Evolutionary conservation across 176 grass and related monocot species (phyloP).

Genomic region (Olyra latifolia): DNA sequence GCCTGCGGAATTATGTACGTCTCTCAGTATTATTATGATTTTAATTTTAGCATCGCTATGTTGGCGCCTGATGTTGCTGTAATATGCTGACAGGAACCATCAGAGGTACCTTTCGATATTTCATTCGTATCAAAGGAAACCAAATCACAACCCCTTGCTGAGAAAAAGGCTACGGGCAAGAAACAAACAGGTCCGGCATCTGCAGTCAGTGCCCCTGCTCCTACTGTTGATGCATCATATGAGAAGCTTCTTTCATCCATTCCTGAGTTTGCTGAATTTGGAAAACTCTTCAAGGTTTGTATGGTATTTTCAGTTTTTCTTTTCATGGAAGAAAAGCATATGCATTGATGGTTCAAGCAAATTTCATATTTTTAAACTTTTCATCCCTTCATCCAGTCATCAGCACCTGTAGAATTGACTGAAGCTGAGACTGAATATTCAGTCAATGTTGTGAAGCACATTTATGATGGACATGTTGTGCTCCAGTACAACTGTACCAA

Average conservation of each 20-base stretch:
- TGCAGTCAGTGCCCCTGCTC: conserved; percentile 62
- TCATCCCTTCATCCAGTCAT: conserved; percentile 66
- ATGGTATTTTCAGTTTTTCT: not conserved
- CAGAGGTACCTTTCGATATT: conserved; percentile 88
- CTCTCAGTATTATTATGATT: conserved; percentile 14
- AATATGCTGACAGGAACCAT: conserved; percentile 64
- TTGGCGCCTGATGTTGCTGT: conserved; percentile 2
- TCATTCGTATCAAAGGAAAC: conserved; percentile 73
- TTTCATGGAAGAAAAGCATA: not conserved
- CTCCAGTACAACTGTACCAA: conserved; percentile 98
- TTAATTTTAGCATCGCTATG: not conserved
- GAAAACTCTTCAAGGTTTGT: conserved; percentile 93
- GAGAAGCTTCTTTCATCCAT: conserved; percentile 94
- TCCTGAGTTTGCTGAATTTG: conserved; percentile 84
- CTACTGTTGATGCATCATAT: conserved; percentile 73
- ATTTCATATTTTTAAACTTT: conserved; percentile 16
- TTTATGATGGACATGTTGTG: conserved; percentile 79
- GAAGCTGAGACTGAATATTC: conserved; percentile 99
- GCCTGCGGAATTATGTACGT: conserved; percentile 80
- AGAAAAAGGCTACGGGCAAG: conserved; percentile 94
- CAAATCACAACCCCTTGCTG: conserved; percentile 83
- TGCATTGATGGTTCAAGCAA: not conserved
- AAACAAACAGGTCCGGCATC: conserved; percentile 66
- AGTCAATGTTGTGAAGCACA: conserved; percentile 94
- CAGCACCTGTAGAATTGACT: conserved; percentile 88